Evolutionary conservation across 225 moss, liverwort and hornwort genomes (phyloP).

Genomic region (Lunularia cruciata): DNA sequence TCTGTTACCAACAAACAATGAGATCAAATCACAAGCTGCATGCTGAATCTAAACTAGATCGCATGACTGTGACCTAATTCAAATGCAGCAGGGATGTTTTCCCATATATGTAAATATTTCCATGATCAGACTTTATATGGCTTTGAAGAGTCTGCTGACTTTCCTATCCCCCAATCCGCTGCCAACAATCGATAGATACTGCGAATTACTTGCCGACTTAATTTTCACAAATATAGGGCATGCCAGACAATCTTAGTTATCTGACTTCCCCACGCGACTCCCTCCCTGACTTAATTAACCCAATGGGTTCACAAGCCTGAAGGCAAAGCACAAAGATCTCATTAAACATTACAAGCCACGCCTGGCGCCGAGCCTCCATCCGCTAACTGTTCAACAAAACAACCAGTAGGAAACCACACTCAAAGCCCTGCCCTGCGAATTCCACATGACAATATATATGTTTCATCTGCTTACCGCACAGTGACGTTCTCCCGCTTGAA

Average conservation of each 20-base stretch:
- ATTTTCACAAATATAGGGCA: neutral
- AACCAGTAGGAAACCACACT: neutral
- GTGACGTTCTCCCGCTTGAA: slow-evolving; percentile 91
- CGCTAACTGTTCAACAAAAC: slow-evolving; percentile 1
- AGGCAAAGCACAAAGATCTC: slow-evolving; percentile 18
- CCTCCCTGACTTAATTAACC: slow-evolving; percentile 19
- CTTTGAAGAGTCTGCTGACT: neutral
- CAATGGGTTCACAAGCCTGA: slow-evolving; percentile 13
- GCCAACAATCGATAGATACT: neutral
- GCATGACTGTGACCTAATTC: slow-evolving; percentile 3
- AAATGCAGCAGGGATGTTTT: neutral
- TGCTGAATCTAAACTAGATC: neutral
- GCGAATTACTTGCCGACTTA: neutral
- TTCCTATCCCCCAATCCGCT: neutral
- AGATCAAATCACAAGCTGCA: neutral
- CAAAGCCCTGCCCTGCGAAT: neutral
- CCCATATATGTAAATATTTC: neutral
- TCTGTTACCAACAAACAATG: neutral
- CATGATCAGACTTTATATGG: neutral
- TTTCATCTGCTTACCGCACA: slow-evolving; percentile 56
- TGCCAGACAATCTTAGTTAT: slow-evolving; percentile 13
- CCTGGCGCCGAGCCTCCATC: slow-evolving; percentile 8
- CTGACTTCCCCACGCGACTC: slow-evolving; percentile 13
- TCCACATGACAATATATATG: neutral
- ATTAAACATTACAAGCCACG: slow-evolving; percentile 2